Evolutionary conservation across 306 rosid species (phyloP).

Genomic region (Glycine latifolia): DNA sequence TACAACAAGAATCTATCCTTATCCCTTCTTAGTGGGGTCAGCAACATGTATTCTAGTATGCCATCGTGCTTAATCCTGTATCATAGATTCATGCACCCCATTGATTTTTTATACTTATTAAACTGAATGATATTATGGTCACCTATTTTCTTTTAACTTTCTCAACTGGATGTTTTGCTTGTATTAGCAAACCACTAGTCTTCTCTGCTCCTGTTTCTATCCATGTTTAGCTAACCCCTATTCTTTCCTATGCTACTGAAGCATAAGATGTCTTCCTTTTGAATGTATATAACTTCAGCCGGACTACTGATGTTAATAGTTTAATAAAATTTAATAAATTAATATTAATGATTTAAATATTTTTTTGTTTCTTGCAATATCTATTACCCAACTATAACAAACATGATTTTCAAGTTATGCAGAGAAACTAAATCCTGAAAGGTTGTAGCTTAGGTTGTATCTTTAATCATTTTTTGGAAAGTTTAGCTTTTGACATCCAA

Average conservation of each 20-base stretch:
- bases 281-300: conserved; percentile 20
- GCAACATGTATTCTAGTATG: conserved; percentile 8
- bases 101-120: neutral
- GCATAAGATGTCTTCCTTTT: neutral
- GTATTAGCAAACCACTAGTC: neutral
- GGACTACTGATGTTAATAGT: conserved; percentile 14
- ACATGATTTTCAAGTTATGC: conserved; percentile 17
- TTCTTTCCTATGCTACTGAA: neutral
- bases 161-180: conserved; percentile 12
- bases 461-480: conserved; percentile 1
- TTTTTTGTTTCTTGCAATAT: conserved; percentile 26
- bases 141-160: conserved; percentile 25
- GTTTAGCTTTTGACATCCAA: conserved; percentile 21
- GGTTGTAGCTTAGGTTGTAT: conserved; percentile 22
- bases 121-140: neutral
- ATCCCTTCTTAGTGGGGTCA: conserved; percentile 8
- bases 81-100: neutral
- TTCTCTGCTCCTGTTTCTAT: conserved; percentile 5
- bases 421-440: neutral
- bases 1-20: neutral
- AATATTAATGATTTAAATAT: neutral
- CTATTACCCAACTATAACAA: neutral
- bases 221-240: neutral
- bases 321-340: conserved; percentile 5
- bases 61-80: conserved; percentile 29